These are phyloP conservation scores for Alloascoidea hylecoeti DNA, from an alignment of 805 yeast genomes.

Conservation along the genomic window DNA sequence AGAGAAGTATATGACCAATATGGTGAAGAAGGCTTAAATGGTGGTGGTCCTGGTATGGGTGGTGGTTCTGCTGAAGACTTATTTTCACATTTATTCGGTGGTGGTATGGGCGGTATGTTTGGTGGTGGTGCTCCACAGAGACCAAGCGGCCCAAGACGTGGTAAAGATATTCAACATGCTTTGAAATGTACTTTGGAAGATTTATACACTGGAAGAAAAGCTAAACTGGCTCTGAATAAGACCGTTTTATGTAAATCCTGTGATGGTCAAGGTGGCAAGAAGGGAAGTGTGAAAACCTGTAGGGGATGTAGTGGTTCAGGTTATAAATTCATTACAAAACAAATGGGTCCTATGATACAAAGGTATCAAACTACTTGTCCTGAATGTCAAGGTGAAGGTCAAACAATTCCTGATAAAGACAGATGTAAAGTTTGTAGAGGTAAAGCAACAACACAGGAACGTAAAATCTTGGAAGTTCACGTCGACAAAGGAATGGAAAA, in stretches of 20 bases:
- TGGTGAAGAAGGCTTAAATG: constrained; percentile 86
- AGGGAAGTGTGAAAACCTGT: constrained; percentile 81
- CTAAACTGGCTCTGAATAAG: constrained; percentile 88
- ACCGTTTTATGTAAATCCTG: constrained; percentile 80
- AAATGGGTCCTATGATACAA: constrained; percentile 99
- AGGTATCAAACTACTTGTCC: constrained; percentile 94
- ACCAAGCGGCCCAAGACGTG: constrained; percentile 37
- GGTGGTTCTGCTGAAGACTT: constrained; percentile 61
- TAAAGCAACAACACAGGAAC: constrained; percentile 73
- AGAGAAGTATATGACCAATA: constrained; percentile 79
- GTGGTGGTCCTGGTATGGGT: constrained; percentile 58
- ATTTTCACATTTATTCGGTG: constrained; percentile 78
- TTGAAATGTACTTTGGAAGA: constrained; percentile 83
- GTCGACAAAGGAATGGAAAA: constrained; percentile 95
- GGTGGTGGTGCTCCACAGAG: background rate
- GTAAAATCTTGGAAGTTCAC: constrained; percentile 89
- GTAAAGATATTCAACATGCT: constrained; percentile 85
- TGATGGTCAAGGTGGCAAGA: constrained; percentile 94
- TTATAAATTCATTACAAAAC: constrained; percentile 82
- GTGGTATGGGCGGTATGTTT: constrained; percentile 23
- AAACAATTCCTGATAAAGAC: constrained; percentile 73
- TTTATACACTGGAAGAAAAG: constrained; percentile 83
- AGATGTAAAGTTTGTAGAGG: constrained; percentile 82
- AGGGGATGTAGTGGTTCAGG: constrained; percentile 84
- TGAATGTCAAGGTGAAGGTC: constrained; percentile 86